phyloP scores from a whole-genome alignment of 495 filamentous ascomycete genomes.

The Penicillium cosmopolitanum region DNA sequence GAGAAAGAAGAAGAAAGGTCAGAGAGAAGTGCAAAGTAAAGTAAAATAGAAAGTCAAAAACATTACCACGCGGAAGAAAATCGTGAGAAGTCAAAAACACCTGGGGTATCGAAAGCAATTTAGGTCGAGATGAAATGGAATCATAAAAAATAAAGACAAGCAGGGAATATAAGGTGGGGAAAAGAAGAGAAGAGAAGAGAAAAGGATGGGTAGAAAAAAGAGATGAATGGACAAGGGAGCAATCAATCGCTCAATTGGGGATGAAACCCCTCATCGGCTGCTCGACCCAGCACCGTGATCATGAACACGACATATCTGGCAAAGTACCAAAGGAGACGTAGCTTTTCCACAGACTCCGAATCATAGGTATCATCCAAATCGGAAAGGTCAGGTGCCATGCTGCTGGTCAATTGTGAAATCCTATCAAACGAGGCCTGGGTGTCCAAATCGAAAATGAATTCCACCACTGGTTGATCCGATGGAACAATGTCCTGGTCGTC shows the following conservation, averaged over 20 bases:
- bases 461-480: neutral
- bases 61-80: neutral
- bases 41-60: neutral
- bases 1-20: neutral
- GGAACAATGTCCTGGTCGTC: neutral
- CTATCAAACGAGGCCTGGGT: neutral
- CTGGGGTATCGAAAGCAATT: neutral
- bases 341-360: neutral
- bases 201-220: neutral
- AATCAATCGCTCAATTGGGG: neutral
- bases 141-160: neutral
- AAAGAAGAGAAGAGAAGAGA: neutral
- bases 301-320: neutral
- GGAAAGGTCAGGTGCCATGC: neutral
- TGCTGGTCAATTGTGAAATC: neutral
- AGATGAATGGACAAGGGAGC: neutral
- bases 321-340: neutral
- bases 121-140: too few species aligned
- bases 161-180: neutral
- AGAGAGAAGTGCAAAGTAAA: neutral
- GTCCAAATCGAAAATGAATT: neutral
- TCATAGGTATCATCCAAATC: neutral
- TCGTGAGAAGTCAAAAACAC: neutral
- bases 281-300: neutral
- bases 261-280: neutral